Conservation (phyloP, 208 protist genomes). For the Perkinsela sp. region DNA sequence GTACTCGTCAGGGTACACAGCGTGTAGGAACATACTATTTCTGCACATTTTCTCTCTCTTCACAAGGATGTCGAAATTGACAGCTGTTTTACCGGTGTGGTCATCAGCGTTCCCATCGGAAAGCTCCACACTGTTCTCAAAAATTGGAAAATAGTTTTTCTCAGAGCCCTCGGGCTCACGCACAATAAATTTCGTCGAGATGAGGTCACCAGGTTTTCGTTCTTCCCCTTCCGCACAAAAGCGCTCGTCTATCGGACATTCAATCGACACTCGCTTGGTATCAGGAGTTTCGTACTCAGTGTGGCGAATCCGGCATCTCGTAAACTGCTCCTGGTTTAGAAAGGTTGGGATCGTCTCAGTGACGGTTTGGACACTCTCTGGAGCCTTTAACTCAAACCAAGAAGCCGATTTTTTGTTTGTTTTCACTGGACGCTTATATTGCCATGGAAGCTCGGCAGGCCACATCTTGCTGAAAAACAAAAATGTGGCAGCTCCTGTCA, state of each 20-base stretch:
- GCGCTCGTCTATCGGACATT: neutral
- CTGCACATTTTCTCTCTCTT: neutral
- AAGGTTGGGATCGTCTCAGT: neutral
- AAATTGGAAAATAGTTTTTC: neutral
- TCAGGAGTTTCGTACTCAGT: neutral
- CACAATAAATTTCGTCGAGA: neutral
- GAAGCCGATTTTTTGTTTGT: no score
- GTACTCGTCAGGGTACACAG: neutral
- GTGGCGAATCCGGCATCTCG: neutral
- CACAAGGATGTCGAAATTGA: neutral
- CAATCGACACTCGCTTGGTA: neutral
- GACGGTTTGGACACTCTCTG: no score
- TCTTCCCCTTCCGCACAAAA: neutral
- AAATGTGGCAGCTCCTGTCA: neutral
- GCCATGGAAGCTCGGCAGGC: no score
- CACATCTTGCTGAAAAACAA: neutral
- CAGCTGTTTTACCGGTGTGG: neutral
- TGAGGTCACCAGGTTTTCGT: neutral
- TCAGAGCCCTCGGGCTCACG: neutral
- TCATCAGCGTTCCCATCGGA: no score
- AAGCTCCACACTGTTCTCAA: neutral
- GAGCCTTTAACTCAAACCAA: no score
- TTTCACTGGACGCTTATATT: no score
- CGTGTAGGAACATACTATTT: neutral
- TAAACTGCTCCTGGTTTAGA: neutral